phyloP scores from a whole-genome alignment of 768 basidiomycete species.

The Albatrellus ellisii region DNA sequence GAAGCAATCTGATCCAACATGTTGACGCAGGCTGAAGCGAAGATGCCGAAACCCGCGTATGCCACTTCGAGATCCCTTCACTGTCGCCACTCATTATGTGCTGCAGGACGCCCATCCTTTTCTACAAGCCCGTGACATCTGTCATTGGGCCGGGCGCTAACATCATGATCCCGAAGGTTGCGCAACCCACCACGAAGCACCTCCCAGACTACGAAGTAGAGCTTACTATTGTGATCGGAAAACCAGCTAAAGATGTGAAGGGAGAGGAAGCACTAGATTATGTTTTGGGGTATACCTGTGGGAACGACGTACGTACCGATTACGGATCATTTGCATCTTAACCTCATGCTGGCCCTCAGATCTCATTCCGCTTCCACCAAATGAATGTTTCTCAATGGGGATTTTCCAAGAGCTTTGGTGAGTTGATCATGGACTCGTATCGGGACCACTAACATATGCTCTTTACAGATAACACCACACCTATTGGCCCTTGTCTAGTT shows the following conservation, averaged over 20 bases:
- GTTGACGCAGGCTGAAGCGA: slow-evolving; percentile 45
- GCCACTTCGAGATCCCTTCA: slow-evolving; percentile 12
- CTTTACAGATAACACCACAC: slow-evolving; percentile 46
- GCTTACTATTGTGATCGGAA: slow-evolving; percentile 73
- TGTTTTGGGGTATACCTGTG: slow-evolving; percentile 71
- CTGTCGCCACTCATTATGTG: background rate
- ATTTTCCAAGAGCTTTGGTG: slow-evolving; percentile 81
- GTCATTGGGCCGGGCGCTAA: slow-evolving; percentile 60
- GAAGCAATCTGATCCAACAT: background rate
- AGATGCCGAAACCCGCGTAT: slow-evolving; percentile 49
- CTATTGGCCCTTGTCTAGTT: slow-evolving; percentile 74
- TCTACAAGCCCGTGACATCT: slow-evolving; percentile 64
- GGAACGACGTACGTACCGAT: slow-evolving; percentile 49
- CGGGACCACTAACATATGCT: background rate
- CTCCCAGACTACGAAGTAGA: slow-evolving; percentile 79
- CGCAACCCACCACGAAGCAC: slow-evolving; percentile 58
- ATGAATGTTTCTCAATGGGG: slow-evolving; percentile 75
- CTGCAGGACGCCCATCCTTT: slow-evolving; percentile 53
- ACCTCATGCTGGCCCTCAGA: slow-evolving; percentile 21
- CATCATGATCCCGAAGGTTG: slow-evolving; percentile 49
- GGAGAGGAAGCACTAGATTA: slow-evolving; percentile 77
- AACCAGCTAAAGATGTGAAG: slow-evolving; percentile 64
- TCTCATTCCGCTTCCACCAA: slow-evolving; percentile 78
- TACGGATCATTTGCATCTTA: background rate
- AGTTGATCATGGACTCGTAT: slow-evolving; percentile 7